Evolutionary conservation across 2,329 filamentous ascomycete species (phyloP).

Genomic region (Clonostachys rhizophaga): DNA sequence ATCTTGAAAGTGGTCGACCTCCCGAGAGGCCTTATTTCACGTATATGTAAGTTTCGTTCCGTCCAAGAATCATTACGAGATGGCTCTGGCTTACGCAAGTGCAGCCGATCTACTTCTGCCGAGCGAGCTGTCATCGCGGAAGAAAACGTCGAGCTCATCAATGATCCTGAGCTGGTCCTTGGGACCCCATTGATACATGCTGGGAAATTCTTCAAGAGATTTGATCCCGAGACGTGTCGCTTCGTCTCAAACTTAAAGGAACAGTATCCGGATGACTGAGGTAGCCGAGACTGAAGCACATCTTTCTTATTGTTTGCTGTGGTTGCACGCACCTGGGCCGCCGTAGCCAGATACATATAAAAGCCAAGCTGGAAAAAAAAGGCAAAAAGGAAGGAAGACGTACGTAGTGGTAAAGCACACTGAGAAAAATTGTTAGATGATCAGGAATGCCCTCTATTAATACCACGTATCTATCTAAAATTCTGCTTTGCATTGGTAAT

Average conservation of each 20-base stretch:
- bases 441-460: too few relatives aligned
- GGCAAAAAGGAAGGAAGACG: too few relatives aligned
- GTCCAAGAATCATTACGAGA: not conserved
- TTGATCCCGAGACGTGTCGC: conserved; percentile 57
- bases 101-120: conserved; percentile 22
- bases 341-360: too few relatives aligned
- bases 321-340: too few relatives aligned
- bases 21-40: conserved; percentile 50
- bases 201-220: conserved; percentile 85
- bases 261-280: conserved; percentile 80
- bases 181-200: conserved; percentile 62
- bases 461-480: too few relatives aligned
- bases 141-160: conserved; percentile 70
- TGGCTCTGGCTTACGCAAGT: not conserved
- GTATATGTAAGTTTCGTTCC: conserved; percentile 63
- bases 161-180: conserved; percentile 38
- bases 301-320: too few relatives aligned
- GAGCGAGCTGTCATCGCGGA: conserved; percentile 45
- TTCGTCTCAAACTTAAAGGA: conserved; percentile 82
- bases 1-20: conserved; percentile 10
- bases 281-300: not conserved
- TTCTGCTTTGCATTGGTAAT: too few relatives aligned
- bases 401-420: too few relatives aligned
- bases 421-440: too few relatives aligned
- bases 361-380: too few relatives aligned